These are phyloP conservation scores for Helicostylum pulchrum DNA, from an alignment of 192 early-diverging fungal genomes.

Conservation along the genomic window DNA sequence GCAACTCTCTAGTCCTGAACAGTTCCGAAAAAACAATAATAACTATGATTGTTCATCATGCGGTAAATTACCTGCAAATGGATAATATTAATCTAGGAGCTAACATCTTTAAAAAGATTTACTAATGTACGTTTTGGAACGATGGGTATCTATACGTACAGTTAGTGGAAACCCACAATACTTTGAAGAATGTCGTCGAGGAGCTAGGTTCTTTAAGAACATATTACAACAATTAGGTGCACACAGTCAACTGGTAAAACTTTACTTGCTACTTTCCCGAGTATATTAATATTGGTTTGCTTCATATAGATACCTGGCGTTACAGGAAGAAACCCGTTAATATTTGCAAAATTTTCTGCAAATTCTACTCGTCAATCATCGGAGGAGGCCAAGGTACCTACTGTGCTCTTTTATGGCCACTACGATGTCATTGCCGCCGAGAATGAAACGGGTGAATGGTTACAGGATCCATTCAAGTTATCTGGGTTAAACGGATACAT, in stretches of 20 bases:
- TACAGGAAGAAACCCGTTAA: constrained; percentile 61
- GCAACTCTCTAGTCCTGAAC: neutral
- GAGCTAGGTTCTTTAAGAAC: constrained; percentile 64
- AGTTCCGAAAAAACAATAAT: neutral
- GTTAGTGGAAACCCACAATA: constrained; percentile 61
- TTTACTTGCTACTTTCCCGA: neutral
- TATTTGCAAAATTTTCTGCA: constrained; percentile 58
- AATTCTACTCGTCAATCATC: constrained; percentile 22
- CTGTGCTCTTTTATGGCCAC: constrained; percentile 73
- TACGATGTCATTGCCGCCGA: constrained; percentile 77
- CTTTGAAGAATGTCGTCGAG: constrained; percentile 65
- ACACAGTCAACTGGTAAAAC: constrained; percentile 29
- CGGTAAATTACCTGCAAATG: neutral
- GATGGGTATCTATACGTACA: constrained; percentile 63
- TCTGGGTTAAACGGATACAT: constrained; percentile 63
- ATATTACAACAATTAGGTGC: constrained; percentile 66
- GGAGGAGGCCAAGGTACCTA: constrained; percentile 20
- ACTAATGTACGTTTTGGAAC: constrained; percentile 57
- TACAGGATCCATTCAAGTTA: constrained; percentile 61
- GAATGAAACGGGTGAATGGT: constrained; percentile 51
- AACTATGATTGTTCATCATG: constrained; percentile 10
- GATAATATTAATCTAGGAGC: neutral
- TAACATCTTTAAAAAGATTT: constrained; percentile 26
- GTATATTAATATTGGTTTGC: neutral
- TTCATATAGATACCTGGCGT: constrained; percentile 49